These are phyloP conservation scores for Isatis lusitanica DNA, from an alignment of 441 rosid species.

Conservation along the genomic window DNA sequence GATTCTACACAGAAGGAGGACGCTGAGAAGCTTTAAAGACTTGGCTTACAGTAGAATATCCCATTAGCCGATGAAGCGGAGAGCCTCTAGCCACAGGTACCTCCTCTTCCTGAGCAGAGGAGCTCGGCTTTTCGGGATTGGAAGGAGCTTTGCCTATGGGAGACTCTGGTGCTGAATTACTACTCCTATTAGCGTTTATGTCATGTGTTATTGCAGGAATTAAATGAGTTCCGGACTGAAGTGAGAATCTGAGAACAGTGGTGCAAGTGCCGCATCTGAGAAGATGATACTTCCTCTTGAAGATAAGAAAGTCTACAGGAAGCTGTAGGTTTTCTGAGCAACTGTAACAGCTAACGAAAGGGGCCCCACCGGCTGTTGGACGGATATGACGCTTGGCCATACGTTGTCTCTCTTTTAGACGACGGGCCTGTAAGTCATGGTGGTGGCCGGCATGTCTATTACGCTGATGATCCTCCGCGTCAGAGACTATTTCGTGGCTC, in stretches of 20 bases:
- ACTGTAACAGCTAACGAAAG: constrained; percentile 34
- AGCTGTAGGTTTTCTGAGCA: constrained; percentile 34
- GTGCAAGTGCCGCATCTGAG: constrained; percentile 39
- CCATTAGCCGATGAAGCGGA: constrained; percentile 86
- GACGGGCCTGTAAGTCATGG: constrained; percentile 41
- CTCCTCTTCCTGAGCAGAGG: constrained; percentile 47
- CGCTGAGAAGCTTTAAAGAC: constrained; percentile 40
- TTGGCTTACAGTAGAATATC: constrained; percentile 72
- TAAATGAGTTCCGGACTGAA: constrained; percentile 34
- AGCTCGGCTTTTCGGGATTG: constrained; percentile 36
- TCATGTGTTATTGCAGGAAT: constrained; percentile 31
- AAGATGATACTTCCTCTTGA: constrained; percentile 39
- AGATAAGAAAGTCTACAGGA: constrained; percentile 40
- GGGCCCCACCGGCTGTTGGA: constrained; percentile 41
- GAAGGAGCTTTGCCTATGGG: constrained; percentile 28
- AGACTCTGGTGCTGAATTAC: constrained; percentile 26
- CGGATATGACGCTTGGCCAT: constrained; percentile 45
- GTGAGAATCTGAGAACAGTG: constrained; percentile 39
- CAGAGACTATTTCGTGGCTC: constrained; percentile 50
- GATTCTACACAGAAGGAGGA: constrained; percentile 32
- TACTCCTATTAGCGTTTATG: constrained; percentile 12
- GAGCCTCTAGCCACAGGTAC: constrained; percentile 45
- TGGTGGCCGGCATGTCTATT: constrained; percentile 31
- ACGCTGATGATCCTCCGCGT: constrained; percentile 46
- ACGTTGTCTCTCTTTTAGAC: constrained; percentile 48